Conservation (phyloP, 805 yeast genomes). For the Saturnispora sanitii region DNA sequence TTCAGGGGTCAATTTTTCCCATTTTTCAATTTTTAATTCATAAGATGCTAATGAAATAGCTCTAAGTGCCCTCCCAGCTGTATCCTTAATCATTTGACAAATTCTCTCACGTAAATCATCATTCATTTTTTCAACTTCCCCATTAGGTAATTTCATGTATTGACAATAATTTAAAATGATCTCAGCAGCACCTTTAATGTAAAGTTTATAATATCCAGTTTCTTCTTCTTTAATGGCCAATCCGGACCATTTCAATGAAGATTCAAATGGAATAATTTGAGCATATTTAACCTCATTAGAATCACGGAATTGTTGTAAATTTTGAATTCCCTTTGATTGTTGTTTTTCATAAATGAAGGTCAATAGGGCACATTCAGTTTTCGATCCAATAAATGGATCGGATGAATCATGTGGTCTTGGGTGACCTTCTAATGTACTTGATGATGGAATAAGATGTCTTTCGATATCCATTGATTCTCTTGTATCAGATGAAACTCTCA, state of each 20-base stretch:
- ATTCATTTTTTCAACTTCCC: slow-evolving; percentile 2
- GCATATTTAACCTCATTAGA: slow-evolving; percentile 33
- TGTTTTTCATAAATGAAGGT: slow-evolving; percentile 50
- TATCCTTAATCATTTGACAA: slow-evolving; percentile 29
- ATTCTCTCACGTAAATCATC: slow-evolving; percentile 9
- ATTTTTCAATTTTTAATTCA: slow-evolving; percentile 42
- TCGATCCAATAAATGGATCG: slow-evolving; percentile 65
- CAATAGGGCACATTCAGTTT: slow-evolving; percentile 87
- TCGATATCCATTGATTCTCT: neutral
- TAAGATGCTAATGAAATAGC: slow-evolving; percentile 82
- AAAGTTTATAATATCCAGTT: slow-evolving; percentile 42
- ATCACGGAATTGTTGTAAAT: slow-evolving; percentile 38
- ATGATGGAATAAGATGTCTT: neutral
- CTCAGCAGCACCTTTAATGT: slow-evolving; percentile 92
- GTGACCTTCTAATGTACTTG: neutral
- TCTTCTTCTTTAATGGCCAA: slow-evolving; percentile 42
- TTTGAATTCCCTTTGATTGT: slow-evolving; percentile 24
- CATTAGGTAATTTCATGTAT: slow-evolving; percentile 10
- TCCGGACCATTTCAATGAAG: slow-evolving; percentile 89
- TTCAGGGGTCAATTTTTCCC: slow-evolving; percentile 29
- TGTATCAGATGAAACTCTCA: neutral
- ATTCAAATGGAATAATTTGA: slow-evolving; percentile 84
- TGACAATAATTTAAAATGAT: slow-evolving; percentile 58
- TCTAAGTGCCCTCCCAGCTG: slow-evolving; percentile 75
- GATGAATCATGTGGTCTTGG: slow-evolving; percentile 17